Conservation (phyloP, 768 basidiomycete genomes). For the Plicaturopsis crispa region DNA sequence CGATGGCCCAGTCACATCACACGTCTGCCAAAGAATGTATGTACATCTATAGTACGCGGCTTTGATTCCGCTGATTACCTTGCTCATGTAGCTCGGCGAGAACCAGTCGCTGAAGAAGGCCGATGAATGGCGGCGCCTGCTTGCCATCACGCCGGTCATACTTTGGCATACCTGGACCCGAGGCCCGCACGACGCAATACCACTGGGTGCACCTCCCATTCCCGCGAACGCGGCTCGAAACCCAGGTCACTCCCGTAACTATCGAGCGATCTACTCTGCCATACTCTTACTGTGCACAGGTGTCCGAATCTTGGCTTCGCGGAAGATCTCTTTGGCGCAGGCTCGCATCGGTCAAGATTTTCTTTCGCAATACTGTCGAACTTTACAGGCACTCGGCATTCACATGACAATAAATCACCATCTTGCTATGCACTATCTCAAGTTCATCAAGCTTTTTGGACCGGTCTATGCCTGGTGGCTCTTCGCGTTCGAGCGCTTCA, state of each 20-base stretch:
- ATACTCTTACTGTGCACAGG: conserved; percentile 12
- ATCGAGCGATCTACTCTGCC: conserved; percentile 7
- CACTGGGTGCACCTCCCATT: conserved; percentile 9
- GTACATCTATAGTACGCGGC: conserved; percentile 5
- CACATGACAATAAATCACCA: conserved; percentile 20
- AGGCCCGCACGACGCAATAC: conserved; percentile 14
- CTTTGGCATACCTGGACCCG: conserved; percentile 22
- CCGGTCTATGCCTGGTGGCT: conserved; percentile 28
- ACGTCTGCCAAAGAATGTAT: conserved; percentile 23
- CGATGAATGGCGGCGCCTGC: conserved; percentile 21
- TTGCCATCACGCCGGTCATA: conserved; percentile 17
- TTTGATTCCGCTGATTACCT: conserved; percentile 3
- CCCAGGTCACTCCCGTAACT: conserved; percentile 10
- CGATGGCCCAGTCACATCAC: conserved; percentile 23
- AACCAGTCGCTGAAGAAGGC: conserved; percentile 26
- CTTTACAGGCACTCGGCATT: conserved; percentile 10
- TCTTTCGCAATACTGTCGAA: conserved; percentile 13
- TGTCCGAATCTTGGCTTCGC: conserved; percentile 11
- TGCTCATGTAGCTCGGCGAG: conserved; percentile 17
- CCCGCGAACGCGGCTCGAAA: conserved; percentile 10
- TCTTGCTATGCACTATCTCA: conserved; percentile 16
- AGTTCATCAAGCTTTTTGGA: conserved; percentile 17
- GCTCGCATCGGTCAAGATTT: conserved; percentile 15
- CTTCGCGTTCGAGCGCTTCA: conserved; percentile 26
- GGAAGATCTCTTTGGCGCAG: conserved; percentile 15